phyloP scores from a whole-genome alignment of 2,329 filamentous ascomycete species.

The Clarireedia monteithiana region DNA sequence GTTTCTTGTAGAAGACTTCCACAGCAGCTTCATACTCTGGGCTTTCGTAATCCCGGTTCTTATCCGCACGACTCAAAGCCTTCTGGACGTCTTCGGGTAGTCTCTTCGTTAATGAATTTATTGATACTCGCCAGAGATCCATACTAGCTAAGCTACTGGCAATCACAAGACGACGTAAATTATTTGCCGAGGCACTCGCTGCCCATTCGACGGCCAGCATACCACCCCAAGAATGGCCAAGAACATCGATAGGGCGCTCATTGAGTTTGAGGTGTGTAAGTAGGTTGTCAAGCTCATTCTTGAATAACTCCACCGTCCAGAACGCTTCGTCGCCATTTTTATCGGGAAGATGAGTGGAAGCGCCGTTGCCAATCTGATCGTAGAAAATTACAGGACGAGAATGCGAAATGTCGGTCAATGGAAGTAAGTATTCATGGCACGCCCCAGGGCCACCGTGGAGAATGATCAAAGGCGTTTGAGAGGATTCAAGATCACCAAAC shows the following conservation, averaged over 20 bases:
- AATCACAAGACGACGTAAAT: conserved; percentile 2
- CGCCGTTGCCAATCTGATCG: conserved; percentile 45
- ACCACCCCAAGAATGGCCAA: conserved; percentile 46
- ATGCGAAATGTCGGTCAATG: conserved; percentile 2
- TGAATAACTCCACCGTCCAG: conserved; percentile 41
- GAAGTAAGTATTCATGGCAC: conserved; percentile 34
- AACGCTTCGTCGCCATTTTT: conserved; percentile 37
- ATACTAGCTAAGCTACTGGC: conserved; percentile 5
- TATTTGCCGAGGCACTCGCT: conserved; percentile 13
- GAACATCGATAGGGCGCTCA: conserved; percentile 32
- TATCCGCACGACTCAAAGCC: conserved; percentile 8
- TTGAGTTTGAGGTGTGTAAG: conserved; percentile 34
- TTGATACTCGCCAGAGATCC: neutral
- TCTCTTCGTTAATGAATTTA: neutral
- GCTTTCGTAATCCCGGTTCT: conserved; percentile 17
- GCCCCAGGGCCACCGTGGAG: conserved; percentile 42
- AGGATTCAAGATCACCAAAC: neutral
- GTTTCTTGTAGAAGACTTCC: conserved; percentile 24
- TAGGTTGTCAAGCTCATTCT: conserved; percentile 41
- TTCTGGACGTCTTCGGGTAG: conserved; percentile 8
- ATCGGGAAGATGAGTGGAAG: conserved; percentile 39
- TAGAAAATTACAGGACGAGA: conserved; percentile 42
- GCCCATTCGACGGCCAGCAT: conserved; percentile 41
- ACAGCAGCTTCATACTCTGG: conserved; percentile 25
- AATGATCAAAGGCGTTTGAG: conserved; percentile 28